phyloP scores from a whole-genome alignment of 108 stramenopile genomes.

The Cyclotella baltica region DNA sequence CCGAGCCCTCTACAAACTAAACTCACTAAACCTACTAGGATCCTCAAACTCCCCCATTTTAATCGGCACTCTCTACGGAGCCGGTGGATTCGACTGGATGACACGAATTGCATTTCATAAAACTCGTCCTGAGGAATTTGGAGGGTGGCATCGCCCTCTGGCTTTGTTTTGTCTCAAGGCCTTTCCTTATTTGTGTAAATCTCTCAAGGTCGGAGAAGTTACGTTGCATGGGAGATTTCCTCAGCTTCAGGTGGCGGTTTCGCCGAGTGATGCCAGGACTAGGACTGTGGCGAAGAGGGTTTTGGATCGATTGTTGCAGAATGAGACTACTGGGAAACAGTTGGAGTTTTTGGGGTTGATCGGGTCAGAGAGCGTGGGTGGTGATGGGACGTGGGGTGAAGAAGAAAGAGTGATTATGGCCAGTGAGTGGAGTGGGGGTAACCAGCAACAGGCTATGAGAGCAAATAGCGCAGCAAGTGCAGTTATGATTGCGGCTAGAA shows the following conservation, averaged over 20 bases:
- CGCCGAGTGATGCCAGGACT: conserved; percentile 38
- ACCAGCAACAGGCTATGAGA: conserved; percentile 4
- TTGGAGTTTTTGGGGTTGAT: conserved; percentile 59
- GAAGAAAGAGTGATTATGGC: conserved; percentile 24
- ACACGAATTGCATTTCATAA: conserved; percentile 48
- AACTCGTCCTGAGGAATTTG: conserved; percentile 39
- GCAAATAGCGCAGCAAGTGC: conserved; percentile 38
- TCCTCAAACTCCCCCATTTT: conserved; percentile 30
- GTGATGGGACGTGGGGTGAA: conserved; percentile 48
- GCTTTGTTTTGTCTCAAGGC: conserved; percentile 52
- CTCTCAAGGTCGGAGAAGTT: conserved; percentile 52
- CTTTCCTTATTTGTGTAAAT: conserved; percentile 58
- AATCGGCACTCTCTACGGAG: conserved; percentile 54
- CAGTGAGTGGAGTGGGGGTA: not conserved
- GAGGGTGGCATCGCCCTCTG: conserved; percentile 46
- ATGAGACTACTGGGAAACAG: conserved; percentile 44
- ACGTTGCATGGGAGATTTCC: conserved; percentile 55
- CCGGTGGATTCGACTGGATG: conserved; percentile 62
- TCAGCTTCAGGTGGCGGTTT: conserved; percentile 49
- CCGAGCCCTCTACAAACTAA: conserved; percentile 49
- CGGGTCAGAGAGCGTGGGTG: conserved; percentile 45
- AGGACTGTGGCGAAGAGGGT: conserved; percentile 30
- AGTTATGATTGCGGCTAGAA: conserved; percentile 48
- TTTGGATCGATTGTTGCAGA: conserved; percentile 52
- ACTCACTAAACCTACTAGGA: conserved; percentile 33